phyloP scores from a whole-genome alignment of 2,329 filamentous ascomycete species.

The Talaromyces sp. region DNA sequence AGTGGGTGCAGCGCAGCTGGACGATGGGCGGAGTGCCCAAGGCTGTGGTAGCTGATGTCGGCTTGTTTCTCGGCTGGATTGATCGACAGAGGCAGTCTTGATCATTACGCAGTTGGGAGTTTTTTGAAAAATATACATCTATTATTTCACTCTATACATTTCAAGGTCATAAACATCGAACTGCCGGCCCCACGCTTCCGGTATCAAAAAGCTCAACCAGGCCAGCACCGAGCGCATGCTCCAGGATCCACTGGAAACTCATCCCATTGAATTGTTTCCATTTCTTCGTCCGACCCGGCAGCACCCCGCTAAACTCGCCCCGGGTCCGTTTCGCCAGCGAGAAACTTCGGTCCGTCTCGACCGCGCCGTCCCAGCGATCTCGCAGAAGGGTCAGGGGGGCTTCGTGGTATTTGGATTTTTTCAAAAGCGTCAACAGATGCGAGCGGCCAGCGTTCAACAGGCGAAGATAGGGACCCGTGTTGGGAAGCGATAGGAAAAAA shows the following conservation, averaged over 20 bases:
- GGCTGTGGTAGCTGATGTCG: conserved; percentile 33
- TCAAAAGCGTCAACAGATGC: conserved; percentile 50
- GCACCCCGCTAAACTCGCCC: conserved; percentile 49
- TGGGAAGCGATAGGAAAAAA: conserved; percentile 52
- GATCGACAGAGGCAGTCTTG: conserved; percentile 1
- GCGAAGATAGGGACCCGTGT: conserved; percentile 55
- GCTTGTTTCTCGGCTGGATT: conserved; percentile 31
- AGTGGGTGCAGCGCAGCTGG: conserved; percentile 33
- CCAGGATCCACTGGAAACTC: conserved; percentile 55
- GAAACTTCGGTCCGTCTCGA: conserved; percentile 40
- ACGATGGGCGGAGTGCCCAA: conserved; percentile 29
- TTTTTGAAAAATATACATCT: too few relatives aligned
- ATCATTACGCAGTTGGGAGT: not conserved
- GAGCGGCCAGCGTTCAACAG: conserved; percentile 49
- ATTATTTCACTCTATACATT: not conserved
- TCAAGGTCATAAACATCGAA: conserved; percentile 32
- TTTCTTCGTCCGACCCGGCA: conserved; percentile 57
- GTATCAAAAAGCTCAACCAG: conserved; percentile 59
- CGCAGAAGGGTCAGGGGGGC: conserved; percentile 48
- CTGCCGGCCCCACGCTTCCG: conserved; percentile 53
- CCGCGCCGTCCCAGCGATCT: conserved; percentile 60
- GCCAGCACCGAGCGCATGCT: conserved; percentile 56
- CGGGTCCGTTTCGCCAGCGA: conserved; percentile 48
- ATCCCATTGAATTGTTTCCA: conserved; percentile 57
- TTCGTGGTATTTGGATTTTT: conserved; percentile 48